These are phyloP conservation scores for Populus pruinosa DNA, from an alignment of 345 rosid genomes.

Conservation along the genomic window DNA sequence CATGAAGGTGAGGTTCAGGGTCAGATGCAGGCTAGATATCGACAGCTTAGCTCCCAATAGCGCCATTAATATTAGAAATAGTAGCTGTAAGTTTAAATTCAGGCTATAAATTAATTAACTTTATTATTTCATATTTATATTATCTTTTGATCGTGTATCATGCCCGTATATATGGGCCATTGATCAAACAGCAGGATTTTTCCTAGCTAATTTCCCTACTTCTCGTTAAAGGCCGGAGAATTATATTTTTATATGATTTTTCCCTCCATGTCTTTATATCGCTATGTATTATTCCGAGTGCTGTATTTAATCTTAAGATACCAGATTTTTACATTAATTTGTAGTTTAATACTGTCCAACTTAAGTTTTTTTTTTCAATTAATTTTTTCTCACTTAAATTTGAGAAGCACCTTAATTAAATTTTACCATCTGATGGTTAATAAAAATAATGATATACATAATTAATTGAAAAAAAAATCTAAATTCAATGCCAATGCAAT, in stretches of 20 bases:
- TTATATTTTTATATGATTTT: conserved; percentile 8
- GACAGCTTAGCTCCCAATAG: conserved; percentile 42
- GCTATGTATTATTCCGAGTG: not conserved
- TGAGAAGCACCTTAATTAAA: no score
- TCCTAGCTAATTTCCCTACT: not conserved
- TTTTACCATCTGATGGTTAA: no score
- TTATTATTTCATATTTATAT: not conserved
- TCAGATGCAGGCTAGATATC: conserved; percentile 55
- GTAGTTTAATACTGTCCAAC: no score
- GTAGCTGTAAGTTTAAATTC: conserved; percentile 62
- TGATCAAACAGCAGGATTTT: not conserved
- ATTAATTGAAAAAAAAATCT: no score
- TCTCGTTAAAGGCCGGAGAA: not conserved
- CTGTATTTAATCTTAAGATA: not conserved
- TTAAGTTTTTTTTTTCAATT: no score
- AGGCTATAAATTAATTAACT: conserved; percentile 34
- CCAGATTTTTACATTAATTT: not conserved
- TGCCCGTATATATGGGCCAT: not conserved
- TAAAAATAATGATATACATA: no score
- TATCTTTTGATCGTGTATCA: not conserved
- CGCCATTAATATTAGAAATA: conserved; percentile 44
- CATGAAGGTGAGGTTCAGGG: conserved; percentile 55
- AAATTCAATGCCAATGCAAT: no score
- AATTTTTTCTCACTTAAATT: no score
- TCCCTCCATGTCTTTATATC: not conserved